Evolutionary conservation across 305 asterid genomes (phyloP), one percentile per base, ranked within the genome.

Genomic region (Andrographis paniculata): DNA sequence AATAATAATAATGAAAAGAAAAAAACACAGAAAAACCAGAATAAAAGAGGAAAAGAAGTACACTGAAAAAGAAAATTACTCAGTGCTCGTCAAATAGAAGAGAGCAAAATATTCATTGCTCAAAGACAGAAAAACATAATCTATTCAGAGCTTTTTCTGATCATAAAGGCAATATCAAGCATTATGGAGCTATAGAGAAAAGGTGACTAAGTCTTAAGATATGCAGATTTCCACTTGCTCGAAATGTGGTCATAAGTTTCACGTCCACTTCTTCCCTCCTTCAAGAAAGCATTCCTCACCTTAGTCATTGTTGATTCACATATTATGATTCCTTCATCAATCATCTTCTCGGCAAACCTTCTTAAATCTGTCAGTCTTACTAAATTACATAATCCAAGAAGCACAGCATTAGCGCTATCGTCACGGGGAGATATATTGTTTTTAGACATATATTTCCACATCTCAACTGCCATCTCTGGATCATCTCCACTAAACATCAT

Each of bases 371-470:
- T 36, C 18, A 77, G 56, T 60, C 94, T 74, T 55, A 67, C 72
- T 62, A 82, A 15, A 43, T 67, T 55, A 71, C 86, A 73, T 21
- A 82, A 70, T 51, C 94, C 94, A 61, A 71, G 60, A 57, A 82
- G 88, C 66, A 74, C 71, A 2, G 71, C 74, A 62, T 82, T 82
- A 49, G 81, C 94, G 22, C 72, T 56, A 63, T 72, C 85, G 45
- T 78, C 83, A 40, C 78, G 77, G 54, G 94, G 88, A 20, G 60
- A 56, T 20, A 78, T 54, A 41, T 52, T 56, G 38, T 65, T 52
- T 52, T 65, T 68, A 23, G 65, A 55, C 88, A 82, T 76, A 62
- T 71, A 74, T 14, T 82, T 75, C 94, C 94, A 82, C 14, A 78
- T 68, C 60, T 78, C 86, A 22, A 64, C 53, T 22, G 88, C 88